phyloP scores from a whole-genome alignment of 306 rosid species.

The Argentina anserina region DNA sequence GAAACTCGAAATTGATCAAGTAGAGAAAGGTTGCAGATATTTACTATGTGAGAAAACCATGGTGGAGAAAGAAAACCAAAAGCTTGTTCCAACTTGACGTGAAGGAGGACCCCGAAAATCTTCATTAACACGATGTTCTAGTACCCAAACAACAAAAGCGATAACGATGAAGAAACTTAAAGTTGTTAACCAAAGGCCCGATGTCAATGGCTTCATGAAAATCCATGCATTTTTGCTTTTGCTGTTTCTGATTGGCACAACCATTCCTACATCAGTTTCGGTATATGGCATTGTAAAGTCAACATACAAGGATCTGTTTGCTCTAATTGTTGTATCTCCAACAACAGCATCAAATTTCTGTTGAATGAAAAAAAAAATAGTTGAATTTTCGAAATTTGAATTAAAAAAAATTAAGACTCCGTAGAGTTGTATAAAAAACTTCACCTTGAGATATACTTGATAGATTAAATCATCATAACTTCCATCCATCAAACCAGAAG shows the following conservation, averaged over 20 bases:
- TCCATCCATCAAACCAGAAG: no score
- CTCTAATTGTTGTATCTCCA: not conserved
- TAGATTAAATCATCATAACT: slow-evolving; percentile 19
- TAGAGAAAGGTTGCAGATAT: no score
- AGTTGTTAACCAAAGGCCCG: not conserved
- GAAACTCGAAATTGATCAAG: no score
- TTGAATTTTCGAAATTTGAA: no score
- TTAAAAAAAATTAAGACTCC: no score
- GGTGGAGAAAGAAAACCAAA: not conserved
- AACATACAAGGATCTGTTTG: not conserved
- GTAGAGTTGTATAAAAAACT: no score
- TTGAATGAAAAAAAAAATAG: no score
- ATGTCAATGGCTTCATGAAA: not conserved
- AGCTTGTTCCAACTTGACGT: not conserved
- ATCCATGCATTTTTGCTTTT: no score
- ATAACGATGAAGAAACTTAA: not conserved
- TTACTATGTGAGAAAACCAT: not conserved
- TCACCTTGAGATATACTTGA: no score
- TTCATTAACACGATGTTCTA: slow-evolving; percentile 10
- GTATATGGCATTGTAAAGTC: not conserved
- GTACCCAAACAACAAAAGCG: not conserved
- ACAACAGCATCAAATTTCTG: not conserved
- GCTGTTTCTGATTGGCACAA: no score
- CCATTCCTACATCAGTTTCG: no score
- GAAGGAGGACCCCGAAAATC: slow-evolving; percentile 9